Percentiles rank a stretch among this genome's conserved stretches.
phyloP scores from a whole-genome alignment of 345 rosid genomes.

The Psidium friedrichsthalianum region DNA sequence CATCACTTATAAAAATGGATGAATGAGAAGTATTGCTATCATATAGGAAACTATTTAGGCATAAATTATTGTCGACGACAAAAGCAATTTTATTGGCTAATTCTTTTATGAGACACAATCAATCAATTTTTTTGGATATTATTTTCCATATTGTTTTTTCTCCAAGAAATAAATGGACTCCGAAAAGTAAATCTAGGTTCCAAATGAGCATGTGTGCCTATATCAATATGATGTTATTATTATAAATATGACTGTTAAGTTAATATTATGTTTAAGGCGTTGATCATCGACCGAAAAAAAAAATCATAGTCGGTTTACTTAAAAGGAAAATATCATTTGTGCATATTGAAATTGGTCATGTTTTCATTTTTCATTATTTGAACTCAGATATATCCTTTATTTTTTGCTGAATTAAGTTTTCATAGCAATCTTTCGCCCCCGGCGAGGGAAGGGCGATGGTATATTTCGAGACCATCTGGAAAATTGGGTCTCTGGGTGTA shows the following conservation, averaged over 20 bases:
- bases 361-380: too few relatives aligned
- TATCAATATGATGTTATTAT: background rate
- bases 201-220: background rate
- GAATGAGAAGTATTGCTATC: background rate
- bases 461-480: too few relatives aligned
- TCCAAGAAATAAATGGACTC: background rate
- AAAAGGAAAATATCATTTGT: background rate
- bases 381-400: too few relatives aligned
- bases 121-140: too few relatives aligned
- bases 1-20: background rate
- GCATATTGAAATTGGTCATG: background rate
- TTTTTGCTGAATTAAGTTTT: too few relatives aligned
- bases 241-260: background rate
- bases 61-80: background rate
- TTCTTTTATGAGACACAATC: too few relatives aligned
- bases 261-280: background rate
- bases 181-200: background rate
- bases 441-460: too few relatives aligned
- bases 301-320: background rate
- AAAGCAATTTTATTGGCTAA: background rate
- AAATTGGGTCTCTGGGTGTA: too few relatives aligned
- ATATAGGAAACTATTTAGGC: fast-evolving
- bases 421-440: too few relatives aligned
- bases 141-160: background rate
- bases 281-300: background rate